Percentiles rank a stretch among this genome's conserved stretches.
Conservation (phyloP, 192 early-diverging fungal species). For the Coemansia sp. region DNA sequence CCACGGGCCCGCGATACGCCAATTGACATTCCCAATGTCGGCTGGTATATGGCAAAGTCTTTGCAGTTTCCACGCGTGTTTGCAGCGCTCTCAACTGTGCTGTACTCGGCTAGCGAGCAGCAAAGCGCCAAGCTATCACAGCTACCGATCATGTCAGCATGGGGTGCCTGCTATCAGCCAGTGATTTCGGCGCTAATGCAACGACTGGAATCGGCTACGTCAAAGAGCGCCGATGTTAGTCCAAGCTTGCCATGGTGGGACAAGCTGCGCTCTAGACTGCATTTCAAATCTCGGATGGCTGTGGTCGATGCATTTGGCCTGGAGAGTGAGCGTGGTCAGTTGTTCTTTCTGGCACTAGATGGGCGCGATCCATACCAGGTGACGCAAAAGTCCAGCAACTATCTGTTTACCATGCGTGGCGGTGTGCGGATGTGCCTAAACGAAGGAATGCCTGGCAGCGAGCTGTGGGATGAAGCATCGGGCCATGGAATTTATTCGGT, state of each 20-base stretch:
- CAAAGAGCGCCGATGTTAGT: slow-evolving; percentile 50
- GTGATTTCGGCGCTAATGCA: slow-evolving; percentile 55
- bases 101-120: slow-evolving; percentile 24
- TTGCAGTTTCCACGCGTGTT: slow-evolving; percentile 53
- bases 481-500: slow-evolving; percentile 47
- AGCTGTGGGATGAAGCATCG: slow-evolving; percentile 45
- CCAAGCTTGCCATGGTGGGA: slow-evolving; percentile 57
- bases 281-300: slow-evolving; percentile 43
- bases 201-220: slow-evolving; percentile 47
- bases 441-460: slow-evolving; percentile 43
- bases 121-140: slow-evolving; percentile 20
- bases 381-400: slow-evolving; percentile 43
- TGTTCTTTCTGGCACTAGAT: slow-evolving; percentile 51
- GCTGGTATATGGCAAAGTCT: slow-evolving; percentile 49
- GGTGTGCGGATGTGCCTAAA: slow-evolving; percentile 50
- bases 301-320: slow-evolving; percentile 28
- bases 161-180: slow-evolving; percentile 54
- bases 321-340: slow-evolving; percentile 32
- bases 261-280: slow-evolving; percentile 50
- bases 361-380: slow-evolving; percentile 53
- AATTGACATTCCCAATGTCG: slow-evolving; percentile 20
- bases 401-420: slow-evolving; percentile 53
- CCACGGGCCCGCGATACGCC: slow-evolving; percentile 33
- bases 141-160: slow-evolving; percentile 50
- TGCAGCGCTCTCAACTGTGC: slow-evolving; percentile 36